These are phyloP conservation scores for Aspergillus niger DNA, from an alignment of 2,329 filamentous ascomycete species.

Conservation along the genomic window DNA sequence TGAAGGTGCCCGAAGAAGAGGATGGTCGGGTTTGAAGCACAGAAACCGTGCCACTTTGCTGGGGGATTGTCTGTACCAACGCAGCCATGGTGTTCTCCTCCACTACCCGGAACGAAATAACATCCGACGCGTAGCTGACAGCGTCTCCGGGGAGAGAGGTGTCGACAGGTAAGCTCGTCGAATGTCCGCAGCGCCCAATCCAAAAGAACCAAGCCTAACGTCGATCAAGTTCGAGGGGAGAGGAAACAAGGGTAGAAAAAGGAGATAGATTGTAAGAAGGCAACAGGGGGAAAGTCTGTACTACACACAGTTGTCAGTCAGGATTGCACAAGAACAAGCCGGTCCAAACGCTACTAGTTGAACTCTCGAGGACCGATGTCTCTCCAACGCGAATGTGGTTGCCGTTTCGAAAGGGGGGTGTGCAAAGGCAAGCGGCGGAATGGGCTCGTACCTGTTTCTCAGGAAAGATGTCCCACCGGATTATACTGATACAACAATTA, in stretches of 20 bases:
- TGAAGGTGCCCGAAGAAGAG: slow-evolving; percentile 63
- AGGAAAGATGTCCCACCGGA: slow-evolving; percentile 27
- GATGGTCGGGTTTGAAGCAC: slow-evolving; percentile 74
- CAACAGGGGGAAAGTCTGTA: slow-evolving; percentile 23
- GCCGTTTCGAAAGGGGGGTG: slow-evolving; percentile 9
- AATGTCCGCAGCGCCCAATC: slow-evolving; percentile 12
- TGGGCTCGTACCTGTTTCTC: slow-evolving; percentile 33
- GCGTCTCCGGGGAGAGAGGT: slow-evolving; percentile 18
- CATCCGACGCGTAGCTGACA: slow-evolving; percentile 26
- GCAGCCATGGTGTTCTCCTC: slow-evolving; percentile 70
- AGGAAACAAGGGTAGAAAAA: not conserved
- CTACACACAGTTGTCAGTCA: slow-evolving; percentile 29
- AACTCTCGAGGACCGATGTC: slow-evolving; percentile 12
- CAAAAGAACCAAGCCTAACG: slow-evolving; percentile 16
- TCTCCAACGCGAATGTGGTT: slow-evolving; percentile 9
- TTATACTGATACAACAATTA: slow-evolving; percentile 38
- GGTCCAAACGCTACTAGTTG: slow-evolving; percentile 20
- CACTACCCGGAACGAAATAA: slow-evolving; percentile 19
- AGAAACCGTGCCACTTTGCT: slow-evolving; percentile 71
- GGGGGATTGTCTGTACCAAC: slow-evolving; percentile 77
- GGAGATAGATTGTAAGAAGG: slow-evolving; percentile 24
- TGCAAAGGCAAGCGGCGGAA: slow-evolving; percentile 6
- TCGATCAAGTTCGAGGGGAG: slow-evolving; percentile 21
- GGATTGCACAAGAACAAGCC: slow-evolving; percentile 22
- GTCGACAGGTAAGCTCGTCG: slow-evolving; percentile 14